Percentiles rank a stretch among this genome's conserved stretches.
phyloP scores from a whole-genome alignment of 768 basidiomycete species.

The Dioszegia crocea region DNA sequence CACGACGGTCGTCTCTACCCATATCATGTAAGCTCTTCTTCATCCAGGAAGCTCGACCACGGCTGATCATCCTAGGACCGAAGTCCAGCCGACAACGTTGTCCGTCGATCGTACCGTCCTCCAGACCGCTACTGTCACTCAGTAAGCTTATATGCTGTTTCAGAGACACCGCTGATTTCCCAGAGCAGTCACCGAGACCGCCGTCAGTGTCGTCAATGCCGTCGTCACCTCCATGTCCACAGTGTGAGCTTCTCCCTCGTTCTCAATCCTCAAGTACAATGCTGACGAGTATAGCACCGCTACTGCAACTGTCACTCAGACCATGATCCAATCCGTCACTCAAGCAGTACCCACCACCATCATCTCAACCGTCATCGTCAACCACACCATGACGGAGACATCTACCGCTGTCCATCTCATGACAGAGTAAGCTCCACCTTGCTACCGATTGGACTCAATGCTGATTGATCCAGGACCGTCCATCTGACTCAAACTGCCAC shows the following conservation, averaged over 20 bases:
- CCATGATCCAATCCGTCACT: constrained; percentile 3
- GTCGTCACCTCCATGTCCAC: neutral
- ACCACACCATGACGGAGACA: neutral
- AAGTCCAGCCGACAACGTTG: neutral
- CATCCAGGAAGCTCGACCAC: neutral
- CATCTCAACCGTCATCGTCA: constrained; percentile 11
- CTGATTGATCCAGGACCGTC: neutral
- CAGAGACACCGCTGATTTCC: neutral
- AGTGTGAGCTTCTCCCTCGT: neutral
- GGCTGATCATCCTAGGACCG: neutral
- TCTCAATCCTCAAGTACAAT: no score
- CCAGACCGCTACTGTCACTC: constrained; percentile 11
- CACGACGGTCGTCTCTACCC: constrained; percentile 2
- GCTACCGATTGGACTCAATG: neutral
- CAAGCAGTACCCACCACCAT: constrained; percentile 15
- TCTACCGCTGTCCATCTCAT: neutral
- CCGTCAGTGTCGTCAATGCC: neutral
- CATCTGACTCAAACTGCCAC: neutral
- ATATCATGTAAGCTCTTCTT: neutral
- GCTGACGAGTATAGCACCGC: no score
- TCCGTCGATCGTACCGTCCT: constrained; percentile 1
- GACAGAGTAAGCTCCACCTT: constrained; percentile 1
- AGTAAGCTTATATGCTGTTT: neutral
- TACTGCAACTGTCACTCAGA: neutral
- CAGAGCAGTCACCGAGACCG: neutral